These are phyloP conservation scores for Pleurotus djamor DNA, from an alignment of 768 basidiomycete species.

Conservation along the genomic window DNA sequence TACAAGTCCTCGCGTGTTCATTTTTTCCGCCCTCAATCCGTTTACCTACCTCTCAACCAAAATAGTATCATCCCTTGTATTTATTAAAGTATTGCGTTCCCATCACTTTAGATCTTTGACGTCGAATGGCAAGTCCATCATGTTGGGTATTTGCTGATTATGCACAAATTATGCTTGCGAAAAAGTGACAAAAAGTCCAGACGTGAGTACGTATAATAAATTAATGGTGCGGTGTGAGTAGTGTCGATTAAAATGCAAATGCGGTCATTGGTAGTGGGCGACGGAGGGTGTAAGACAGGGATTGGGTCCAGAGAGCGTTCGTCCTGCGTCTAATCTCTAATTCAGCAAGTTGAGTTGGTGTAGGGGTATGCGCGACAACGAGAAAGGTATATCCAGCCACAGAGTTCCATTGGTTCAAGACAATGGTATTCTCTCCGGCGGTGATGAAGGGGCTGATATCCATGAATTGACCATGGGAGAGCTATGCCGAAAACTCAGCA, in stretches of 20 bases:
- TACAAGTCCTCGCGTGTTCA: background rate
- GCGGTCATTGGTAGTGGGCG: background rate
- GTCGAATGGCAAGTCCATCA: no score
- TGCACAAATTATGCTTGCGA: no score
- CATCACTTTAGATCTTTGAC: background rate
- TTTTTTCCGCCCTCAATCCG: background rate
- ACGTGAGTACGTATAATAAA: no score
- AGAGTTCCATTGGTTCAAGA: background rate
- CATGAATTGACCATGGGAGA: conserved; percentile 1
- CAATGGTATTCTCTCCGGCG: background rate
- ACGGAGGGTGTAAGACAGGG: background rate
- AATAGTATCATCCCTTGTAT: background rate
- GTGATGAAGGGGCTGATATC: conserved; percentile 1
- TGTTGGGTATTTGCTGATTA: no score
- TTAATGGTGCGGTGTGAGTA: no score
- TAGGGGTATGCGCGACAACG: background rate
- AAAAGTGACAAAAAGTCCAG: no score
- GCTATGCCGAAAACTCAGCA: background rate
- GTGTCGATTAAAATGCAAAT: background rate
- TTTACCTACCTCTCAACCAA: background rate
- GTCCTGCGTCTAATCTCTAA: background rate
- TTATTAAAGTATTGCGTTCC: background rate
- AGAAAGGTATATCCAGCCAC: background rate
- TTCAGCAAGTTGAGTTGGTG: conserved; percentile 1
- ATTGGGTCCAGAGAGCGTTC: background rate